Conservation (phyloP, 2,329 filamentous ascomycete genomes). For the Acrocalymma vagum region DNA sequence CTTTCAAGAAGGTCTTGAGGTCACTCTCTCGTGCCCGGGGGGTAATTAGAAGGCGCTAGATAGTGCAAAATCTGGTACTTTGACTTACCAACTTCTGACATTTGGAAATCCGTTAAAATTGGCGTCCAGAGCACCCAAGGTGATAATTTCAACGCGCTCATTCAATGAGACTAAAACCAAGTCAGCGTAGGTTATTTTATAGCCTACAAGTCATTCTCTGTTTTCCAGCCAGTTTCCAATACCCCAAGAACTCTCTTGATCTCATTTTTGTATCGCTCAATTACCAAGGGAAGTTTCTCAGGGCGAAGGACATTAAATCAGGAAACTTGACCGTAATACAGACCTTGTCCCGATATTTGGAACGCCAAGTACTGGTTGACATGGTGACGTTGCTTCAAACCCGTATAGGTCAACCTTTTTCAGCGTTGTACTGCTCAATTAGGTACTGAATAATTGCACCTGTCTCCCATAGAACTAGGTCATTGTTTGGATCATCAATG, state of each 20-base stretch:
- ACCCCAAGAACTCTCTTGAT: slow-evolving; percentile 55
- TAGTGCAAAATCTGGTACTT: too few species aligned
- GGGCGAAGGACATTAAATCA: slow-evolving; percentile 51
- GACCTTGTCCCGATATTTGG: slow-evolving; percentile 45
- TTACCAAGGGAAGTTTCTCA: slow-evolving; percentile 53
- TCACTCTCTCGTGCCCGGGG: slow-evolving; percentile 49
- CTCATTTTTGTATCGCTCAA: slow-evolving; percentile 56
- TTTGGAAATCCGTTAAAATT: slow-evolving; percentile 21
- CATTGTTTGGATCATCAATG: too few species aligned
- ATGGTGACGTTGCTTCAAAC: slow-evolving; percentile 28
- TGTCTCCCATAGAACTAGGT: slow-evolving; percentile 54
- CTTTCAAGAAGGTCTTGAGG: slow-evolving; percentile 42
- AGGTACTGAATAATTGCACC: slow-evolving; percentile 52
- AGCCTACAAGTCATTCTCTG: slow-evolving; percentile 52
- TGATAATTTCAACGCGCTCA: slow-evolving; percentile 22
- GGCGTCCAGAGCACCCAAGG: slow-evolving; percentile 17
- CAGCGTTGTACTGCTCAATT: slow-evolving; percentile 44
- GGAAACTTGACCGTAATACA: slow-evolving; percentile 53
- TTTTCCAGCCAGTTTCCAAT: slow-evolving; percentile 45
- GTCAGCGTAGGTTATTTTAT: slow-evolving; percentile 54
- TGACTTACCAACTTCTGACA: slow-evolving; percentile 46
- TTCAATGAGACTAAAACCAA: slow-evolving; percentile 52
- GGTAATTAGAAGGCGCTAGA: too few species aligned
- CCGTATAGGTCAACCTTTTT: slow-evolving; percentile 33
- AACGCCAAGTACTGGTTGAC: slow-evolving; percentile 41